Conservation (phyloP, 257 asterid genomes). For the Cinchona pubescens region DNA sequence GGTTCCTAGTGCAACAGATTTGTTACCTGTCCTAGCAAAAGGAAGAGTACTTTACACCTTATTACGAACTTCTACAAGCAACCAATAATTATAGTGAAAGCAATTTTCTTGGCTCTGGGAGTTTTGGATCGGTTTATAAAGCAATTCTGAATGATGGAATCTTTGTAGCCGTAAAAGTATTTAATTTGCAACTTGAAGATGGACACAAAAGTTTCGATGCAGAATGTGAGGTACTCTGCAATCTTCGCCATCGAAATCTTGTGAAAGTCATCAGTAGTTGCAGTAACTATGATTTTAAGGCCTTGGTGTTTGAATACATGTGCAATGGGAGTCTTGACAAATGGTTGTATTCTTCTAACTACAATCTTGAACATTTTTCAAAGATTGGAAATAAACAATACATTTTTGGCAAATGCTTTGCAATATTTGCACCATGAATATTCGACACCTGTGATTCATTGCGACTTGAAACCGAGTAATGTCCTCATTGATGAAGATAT, state of each 20-base stretch:
- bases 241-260: slow-evolving; percentile 19
- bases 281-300: background rate
- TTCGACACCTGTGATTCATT: slow-evolving; percentile 8
- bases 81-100: background rate
- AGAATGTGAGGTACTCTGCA: slow-evolving; percentile 11
- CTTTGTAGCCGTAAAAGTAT: slow-evolving; percentile 12
- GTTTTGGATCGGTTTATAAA: slow-evolving; percentile 11
- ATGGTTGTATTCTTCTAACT: background rate
- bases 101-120: slow-evolving; percentile 19
- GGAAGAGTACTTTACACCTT: slow-evolving; percentile 9
- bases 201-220: slow-evolving; percentile 11
- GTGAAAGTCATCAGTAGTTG: slow-evolving; percentile 19
- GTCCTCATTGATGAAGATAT: slow-evolving; percentile 13
- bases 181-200: slow-evolving; percentile 13
- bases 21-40: background rate
- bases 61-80: slow-evolving; percentile 6
- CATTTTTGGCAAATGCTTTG: slow-evolving; percentile 13
- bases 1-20: background rate
- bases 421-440: slow-evolving; percentile 13
- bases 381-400: slow-evolving; percentile 1
- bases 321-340: slow-evolving; percentile 16
- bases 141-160: slow-evolving; percentile 8
- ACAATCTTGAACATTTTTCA: background rate
- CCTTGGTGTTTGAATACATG: slow-evolving; percentile 10
- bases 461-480: slow-evolving; percentile 20